Evolutionary conservation across 139 green algal species (phyloP), one percentile per base, ranked within the genome.

Genomic region (Chlamydomonas incerta): DNA sequence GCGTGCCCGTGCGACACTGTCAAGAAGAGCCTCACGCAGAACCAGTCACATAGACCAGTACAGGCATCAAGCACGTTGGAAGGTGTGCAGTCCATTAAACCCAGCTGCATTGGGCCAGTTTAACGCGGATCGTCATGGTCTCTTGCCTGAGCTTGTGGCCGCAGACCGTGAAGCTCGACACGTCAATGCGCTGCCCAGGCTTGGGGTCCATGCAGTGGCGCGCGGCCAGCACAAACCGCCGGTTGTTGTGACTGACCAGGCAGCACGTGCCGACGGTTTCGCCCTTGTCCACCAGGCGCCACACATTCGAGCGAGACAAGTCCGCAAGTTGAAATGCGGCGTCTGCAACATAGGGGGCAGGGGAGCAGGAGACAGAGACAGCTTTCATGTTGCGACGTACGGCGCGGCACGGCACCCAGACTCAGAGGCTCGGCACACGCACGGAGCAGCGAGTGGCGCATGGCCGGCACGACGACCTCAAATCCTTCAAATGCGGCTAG

Each of bases 71-170:
- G 34, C 68, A 33, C 20, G 34, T n/a, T 57, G 35, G 23, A 33
- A 17, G 17, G 68, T 74, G 68, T 74, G 33, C 68, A 74, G 34
- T 73, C 67, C 33, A 26, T 52, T 52, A 34, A 34, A 57, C 35
- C 68, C 68, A 55, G 68, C 13, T 74, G 68, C 68, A 26, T 35
- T 57, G 18, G 23, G 34, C 33, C 35, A 31, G 35, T 52, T 23
- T 33, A 35, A 55, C 35, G 68, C 68, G 37, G 37, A 72, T 46
- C 66, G 66, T 47, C 66, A 60, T 60, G 21, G 33, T 41, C 68
- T 62, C 70, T 76, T 76, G 70, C 70, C 70, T 76, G 70, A 76
- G 70, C 70, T n/a, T 76, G 70, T 37, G 41, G 70, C 70, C 70
- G 26, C 26, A 60, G 70, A 35, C 70, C 60, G 70, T 74, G 68